phyloP scores from a whole-genome alignment of 768 basidiomycete genomes.

The Pulveroboletus sp. region DNA sequence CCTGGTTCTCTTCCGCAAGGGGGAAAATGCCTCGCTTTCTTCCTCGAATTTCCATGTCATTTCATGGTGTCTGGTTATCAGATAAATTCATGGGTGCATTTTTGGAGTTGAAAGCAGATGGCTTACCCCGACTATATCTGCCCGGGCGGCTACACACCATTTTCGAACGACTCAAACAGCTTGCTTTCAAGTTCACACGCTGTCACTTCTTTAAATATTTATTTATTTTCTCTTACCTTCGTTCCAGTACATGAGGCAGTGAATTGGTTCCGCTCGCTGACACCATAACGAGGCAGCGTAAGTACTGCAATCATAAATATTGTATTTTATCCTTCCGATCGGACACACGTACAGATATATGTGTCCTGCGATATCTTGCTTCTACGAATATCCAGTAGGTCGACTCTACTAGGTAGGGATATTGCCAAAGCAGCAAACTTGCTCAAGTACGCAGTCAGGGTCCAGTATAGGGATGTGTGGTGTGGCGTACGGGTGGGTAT shows the following conservation, averaged over 20 bases:
- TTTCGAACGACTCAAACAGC: too few species aligned
- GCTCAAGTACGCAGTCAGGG: not conserved
- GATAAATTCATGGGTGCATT: not conserved
- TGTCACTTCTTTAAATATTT: not conserved
- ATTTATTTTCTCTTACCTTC: not conserved
- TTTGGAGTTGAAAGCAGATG: not conserved
- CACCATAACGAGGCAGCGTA: constrained; percentile 1
- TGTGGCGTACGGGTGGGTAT: not conserved
- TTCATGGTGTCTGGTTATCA: constrained; percentile 7
- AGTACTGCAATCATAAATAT: not conserved
- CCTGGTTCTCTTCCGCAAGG: constrained; percentile 12
- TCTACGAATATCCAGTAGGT: not conserved
- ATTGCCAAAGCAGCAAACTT: constrained; percentile 5
- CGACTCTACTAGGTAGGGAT: not conserved
- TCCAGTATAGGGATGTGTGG: constrained; percentile 1
- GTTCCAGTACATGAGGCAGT: not conserved
- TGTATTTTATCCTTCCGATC: constrained; percentile 4
- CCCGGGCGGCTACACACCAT: too few species aligned
- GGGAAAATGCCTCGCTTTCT: constrained; percentile 10
- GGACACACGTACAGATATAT: constrained; percentile 6
- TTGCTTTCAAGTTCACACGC: too few species aligned
- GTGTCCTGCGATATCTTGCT: constrained; percentile 1
- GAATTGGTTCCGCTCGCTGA: not conserved
- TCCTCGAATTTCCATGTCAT: constrained; percentile 7
- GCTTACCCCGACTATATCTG: too few species aligned